phyloP scores from a whole-genome alignment of 169 alveolate species.

The Theileria orientalis region DNA sequence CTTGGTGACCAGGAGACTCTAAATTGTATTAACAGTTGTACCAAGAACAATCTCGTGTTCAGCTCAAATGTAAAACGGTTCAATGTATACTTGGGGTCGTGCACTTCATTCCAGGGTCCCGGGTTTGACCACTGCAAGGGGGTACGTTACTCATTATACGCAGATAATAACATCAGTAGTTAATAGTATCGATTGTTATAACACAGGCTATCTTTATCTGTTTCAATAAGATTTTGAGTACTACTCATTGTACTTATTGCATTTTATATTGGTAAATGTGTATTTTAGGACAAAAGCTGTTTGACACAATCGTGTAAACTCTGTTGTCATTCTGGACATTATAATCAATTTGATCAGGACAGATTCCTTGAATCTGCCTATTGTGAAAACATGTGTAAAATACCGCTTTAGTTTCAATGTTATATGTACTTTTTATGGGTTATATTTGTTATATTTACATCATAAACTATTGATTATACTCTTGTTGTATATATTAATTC shows the following conservation, averaged over 20 bases:
- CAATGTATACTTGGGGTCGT: slow-evolving; percentile 29
- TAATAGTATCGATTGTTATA: too few species aligned
- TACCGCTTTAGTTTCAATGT: background rate
- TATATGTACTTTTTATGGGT: background rate
- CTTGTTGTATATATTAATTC: too few species aligned
- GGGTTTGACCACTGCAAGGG: slow-evolving; percentile 60
- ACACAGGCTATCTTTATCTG: background rate
- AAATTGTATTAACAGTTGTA: slow-evolving; percentile 64
- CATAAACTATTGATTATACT: too few species aligned
- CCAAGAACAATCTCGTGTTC: slow-evolving; percentile 65
- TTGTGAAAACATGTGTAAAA: slow-evolving; percentile 44
- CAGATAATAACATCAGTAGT: too few species aligned
- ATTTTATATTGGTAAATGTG: background rate
- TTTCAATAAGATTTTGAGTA: background rate
- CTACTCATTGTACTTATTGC: too few species aligned
- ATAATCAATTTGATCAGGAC: slow-evolving; percentile 36
- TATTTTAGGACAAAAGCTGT: slow-evolving; percentile 38
- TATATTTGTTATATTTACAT: too few species aligned
- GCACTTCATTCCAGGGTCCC: slow-evolving; percentile 54
- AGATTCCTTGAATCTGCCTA: slow-evolving; percentile 36
- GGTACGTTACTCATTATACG: slow-evolving; percentile 15
- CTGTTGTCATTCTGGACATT: slow-evolving; percentile 57
- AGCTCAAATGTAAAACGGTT: slow-evolving; percentile 30
- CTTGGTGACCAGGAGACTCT: slow-evolving; percentile 67
- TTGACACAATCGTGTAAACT: slow-evolving; percentile 51